Evolutionary conservation across 495 filamentous ascomycete genomes (phyloP), one percentile per base, ranked within the genome.

Genomic region (Neurospora sp.): DNA sequence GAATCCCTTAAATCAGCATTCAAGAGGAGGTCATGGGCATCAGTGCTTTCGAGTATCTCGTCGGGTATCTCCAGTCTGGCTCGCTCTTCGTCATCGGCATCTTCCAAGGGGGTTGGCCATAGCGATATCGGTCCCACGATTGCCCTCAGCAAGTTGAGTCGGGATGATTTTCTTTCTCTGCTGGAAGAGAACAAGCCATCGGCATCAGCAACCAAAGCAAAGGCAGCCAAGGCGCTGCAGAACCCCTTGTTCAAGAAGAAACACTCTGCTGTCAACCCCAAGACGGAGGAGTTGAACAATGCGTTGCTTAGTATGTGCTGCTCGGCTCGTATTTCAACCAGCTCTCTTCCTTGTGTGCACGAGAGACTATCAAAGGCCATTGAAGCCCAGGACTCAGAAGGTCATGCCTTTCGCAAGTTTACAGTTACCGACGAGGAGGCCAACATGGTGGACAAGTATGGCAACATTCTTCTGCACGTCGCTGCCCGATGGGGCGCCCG

Each of bases 51-150:
- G 38, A 80, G 79, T 53, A 80, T 80, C 69, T 80, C 79, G 44
- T 79, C 79, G 4, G 79, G 79, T 14, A 80, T 80, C 39, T 76
- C 74, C 31, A 80, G 79, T 44, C 71, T 80, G n/a, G 79, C 79
- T 1, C 74, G 79, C 5, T 80, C 79, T 1, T 78, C 79, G 0
- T 80, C 79, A 0, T 79, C 79, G 6, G 77, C 76, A 4, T 80
- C 79, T 0, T 80, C 79, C 38, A 79, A 78, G 59, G 72, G 73
- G 38, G 59, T 74, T 31, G 74, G 73, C 71, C 35, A 77, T 5
- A 78, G 77, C 72, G 71, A 71, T 8, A 68, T 69, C 5, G 75
- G 75, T 53, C 74, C 73, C 39, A 78, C 76, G 53, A 72, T 75
- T 14, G 75, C 79, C 2, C 74, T 79, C n/a, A 80, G 79, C 76